Evolutionary conservation across 2,329 filamentous ascomycete genomes (phyloP), one percentile per base, ranked within the genome.

Genomic region (Aureobasidium sp.): DNA sequence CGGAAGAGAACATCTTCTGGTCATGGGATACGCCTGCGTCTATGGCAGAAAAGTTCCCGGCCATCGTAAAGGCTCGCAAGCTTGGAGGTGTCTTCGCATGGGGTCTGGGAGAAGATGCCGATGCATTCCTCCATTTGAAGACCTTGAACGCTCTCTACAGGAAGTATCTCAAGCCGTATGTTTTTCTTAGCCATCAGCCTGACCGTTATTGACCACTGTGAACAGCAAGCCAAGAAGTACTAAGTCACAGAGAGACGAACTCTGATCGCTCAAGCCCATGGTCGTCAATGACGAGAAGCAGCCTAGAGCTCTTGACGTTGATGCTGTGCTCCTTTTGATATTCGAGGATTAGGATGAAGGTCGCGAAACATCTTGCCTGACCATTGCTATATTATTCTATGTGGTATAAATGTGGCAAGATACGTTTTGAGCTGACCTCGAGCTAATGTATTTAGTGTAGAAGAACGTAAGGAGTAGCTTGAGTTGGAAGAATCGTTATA

Each of bases 31-130:
- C 85, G 0, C 77, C 81, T 0, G 77, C 78, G 8, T 78, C 84
- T 13, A 85, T 91, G 55, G 66, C 71, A 13, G 75, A 76, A 62
- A 91, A 91, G 74, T 83, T 90, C 62, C 73, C 78, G 3, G 71
- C 80, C 5, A 79, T 91, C 39, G 78, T 89, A 3, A 74, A 77
- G 34, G 75, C 76, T 36, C 79, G 81, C 69, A 72, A 75, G 1
- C 71, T 91, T 0, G 87, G 88, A 1, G 88, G 89, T 16, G 83
- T 89, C 4, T 90, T 91, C 79, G 87, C 87, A 0, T 91, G 87
- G 88, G 87, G 85, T 25, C 68, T 91, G 62, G 88, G 86, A 2
- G 87, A 91, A 73, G 88, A 91, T 63, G 69, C 67, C n/a, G 62
- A 66, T 27, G 70, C 71, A 62, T 75, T 69, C 68, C 69, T 66